Conservation (phyloP, 2,329 filamentous ascomycete genomes). For the Sporothrix schenckii region DNA sequence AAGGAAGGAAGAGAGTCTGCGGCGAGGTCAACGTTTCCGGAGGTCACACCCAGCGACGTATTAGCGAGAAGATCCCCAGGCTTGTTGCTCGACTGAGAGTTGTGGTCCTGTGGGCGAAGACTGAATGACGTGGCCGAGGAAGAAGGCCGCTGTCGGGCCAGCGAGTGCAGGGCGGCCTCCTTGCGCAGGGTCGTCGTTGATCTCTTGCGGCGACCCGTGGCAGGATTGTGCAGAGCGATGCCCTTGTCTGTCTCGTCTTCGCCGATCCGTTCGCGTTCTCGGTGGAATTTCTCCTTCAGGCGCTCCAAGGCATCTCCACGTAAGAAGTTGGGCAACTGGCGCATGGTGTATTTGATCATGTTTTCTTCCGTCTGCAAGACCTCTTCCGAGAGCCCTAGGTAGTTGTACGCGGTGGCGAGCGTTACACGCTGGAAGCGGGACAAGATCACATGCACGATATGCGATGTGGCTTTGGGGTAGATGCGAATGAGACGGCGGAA, state of each 20-base stretch:
- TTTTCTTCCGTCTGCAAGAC: constrained; percentile 89
- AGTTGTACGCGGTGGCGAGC: constrained; percentile 89
- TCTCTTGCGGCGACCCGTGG: constrained; percentile 65
- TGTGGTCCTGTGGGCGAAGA: constrained; percentile 48
- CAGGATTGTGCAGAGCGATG: constrained; percentile 87
- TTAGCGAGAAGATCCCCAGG: constrained; percentile 81
- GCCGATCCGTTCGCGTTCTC: constrained; percentile 79
- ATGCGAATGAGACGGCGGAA: constrained; percentile 90
- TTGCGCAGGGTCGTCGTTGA: constrained; percentile 77
- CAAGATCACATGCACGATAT: constrained; percentile 96
- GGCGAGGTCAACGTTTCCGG: constrained; percentile 50
- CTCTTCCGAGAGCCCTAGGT: constrained; percentile 87
- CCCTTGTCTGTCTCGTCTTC: constrained; percentile 85
- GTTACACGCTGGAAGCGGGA: constrained; percentile 94
- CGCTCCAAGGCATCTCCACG: constrained; percentile 80
- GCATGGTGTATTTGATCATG: constrained; percentile 90
- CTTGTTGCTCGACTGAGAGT: constrained; percentile 57
- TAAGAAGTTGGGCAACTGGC: constrained; percentile 87
- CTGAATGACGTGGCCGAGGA: constrained; percentile 50
- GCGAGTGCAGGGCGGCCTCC: constrained; percentile 74
- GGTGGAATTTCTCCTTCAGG: constrained; percentile 88
- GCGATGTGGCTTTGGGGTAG: constrained; percentile 93
- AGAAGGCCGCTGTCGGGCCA: constrained; percentile 49
- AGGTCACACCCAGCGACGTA: constrained; percentile 67
- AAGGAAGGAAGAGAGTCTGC: constrained; percentile 40